Evolutionary conservation across 2,329 filamentous ascomycete species (phyloP).

Genomic region (Cladosporium sp.): DNA sequence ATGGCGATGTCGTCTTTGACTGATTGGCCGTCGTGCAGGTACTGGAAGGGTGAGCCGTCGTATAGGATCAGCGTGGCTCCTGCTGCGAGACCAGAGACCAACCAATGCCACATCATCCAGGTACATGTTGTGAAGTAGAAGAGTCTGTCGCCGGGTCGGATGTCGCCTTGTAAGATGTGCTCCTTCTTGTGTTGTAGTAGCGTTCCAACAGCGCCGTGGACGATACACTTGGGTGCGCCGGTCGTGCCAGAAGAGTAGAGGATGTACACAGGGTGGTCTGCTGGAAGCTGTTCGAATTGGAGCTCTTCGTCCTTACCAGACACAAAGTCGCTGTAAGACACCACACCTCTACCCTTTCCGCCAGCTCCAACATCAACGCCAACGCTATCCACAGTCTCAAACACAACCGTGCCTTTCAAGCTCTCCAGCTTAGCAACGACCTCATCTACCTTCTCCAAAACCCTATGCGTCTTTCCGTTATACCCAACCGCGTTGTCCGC

Average conservation of each 20-base stretch:
- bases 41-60: constrained; percentile 81
- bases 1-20: constrained; percentile 72
- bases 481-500: constrained; percentile 85
- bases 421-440: constrained; percentile 65
- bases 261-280: constrained; percentile 89
- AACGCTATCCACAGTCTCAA: constrained; percentile 55
- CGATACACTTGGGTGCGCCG: constrained; percentile 81
- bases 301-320: constrained; percentile 14
- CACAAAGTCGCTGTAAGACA: constrained; percentile 13
- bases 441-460: constrained; percentile 71
- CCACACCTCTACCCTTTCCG: constrained; percentile 2
- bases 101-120: constrained; percentile 99
- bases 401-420: constrained; percentile 68
- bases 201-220: constrained; percentile 86
- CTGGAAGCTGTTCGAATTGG: constrained; percentile 69
- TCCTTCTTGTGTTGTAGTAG: constrained; percentile 97
- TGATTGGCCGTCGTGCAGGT: constrained; percentile 45
- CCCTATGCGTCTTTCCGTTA: constrained; percentile 85
- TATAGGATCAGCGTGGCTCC: constrained; percentile 84
- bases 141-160: constrained; percentile 67
- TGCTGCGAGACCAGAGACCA: constrained; percentile 76
- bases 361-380: constrained; percentile 4
- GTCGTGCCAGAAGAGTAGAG: constrained; percentile 93
- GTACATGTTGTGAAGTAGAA: constrained; percentile 94
- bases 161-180: constrained; percentile 79